These are phyloP conservation scores for Penicillium sp. DNA, from an alignment of 2,329 filamentous ascomycete genomes.

Conservation along the genomic window DNA sequence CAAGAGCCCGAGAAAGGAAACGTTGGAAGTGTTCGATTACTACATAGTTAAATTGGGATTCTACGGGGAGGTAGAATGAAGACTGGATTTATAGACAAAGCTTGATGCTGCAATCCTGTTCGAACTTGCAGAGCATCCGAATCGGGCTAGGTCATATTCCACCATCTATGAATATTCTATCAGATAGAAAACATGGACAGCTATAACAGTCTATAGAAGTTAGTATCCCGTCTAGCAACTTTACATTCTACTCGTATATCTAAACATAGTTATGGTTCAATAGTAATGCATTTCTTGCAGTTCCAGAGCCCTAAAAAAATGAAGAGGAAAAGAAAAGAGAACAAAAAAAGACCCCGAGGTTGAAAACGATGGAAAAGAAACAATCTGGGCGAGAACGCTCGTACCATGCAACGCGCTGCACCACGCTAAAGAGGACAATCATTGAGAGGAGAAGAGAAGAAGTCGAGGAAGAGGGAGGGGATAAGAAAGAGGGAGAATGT, in stretches of 20 bases:
- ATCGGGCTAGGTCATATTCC: not conserved
- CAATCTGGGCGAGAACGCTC: constrained; percentile 19
- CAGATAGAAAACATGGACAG: not conserved
- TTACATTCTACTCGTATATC: not conserved
- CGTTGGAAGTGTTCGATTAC: too few relatives aligned
- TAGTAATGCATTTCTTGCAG: constrained; percentile 2
- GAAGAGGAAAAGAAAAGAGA: constrained; percentile 2
- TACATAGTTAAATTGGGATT: too few relatives aligned
- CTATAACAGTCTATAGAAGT: not conserved
- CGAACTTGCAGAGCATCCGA: not conserved
- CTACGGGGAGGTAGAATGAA: too few relatives aligned
- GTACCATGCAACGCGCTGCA: constrained; percentile 24
- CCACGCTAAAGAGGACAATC: constrained; percentile 26
- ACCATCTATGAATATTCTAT: not conserved
- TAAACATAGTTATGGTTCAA: not conserved
- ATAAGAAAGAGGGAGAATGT: not conserved
- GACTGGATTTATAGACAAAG: too few relatives aligned
- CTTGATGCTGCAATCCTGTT: not conserved
- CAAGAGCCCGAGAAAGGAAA: too few relatives aligned
- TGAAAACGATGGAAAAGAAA: constrained; percentile 8
- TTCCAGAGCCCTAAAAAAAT: constrained; percentile 1
- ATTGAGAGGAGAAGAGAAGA: constrained; percentile 1
- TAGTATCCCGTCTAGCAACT: not conserved
- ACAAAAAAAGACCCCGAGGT: constrained; percentile 11
- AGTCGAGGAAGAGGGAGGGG: not conserved